These are phyloP conservation scores for Actinomortierella wolfii DNA, from an alignment of 371 early-diverging fungal genomes.

Conservation along the genomic window DNA sequence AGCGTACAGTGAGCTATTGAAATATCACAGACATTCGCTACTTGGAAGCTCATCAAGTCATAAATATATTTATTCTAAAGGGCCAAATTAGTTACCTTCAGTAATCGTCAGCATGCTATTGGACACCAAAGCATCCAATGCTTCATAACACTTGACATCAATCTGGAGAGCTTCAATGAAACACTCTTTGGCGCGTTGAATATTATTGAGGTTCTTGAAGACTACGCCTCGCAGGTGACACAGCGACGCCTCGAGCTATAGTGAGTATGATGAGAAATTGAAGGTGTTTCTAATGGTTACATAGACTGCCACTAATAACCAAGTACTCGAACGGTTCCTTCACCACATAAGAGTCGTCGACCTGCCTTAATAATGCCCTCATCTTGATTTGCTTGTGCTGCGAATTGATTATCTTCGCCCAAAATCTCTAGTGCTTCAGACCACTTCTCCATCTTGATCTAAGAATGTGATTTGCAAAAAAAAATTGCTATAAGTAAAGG, in stretches of 20 bases:
- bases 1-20: too few relatives aligned
- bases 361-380: conserved; percentile 33
- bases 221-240: conserved; percentile 68
- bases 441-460: conserved; percentile 65
- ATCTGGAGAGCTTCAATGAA: conserved; percentile 66
- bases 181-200: conserved; percentile 59
- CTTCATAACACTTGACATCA: conserved; percentile 76
- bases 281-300: background rate
- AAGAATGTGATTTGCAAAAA: background rate
- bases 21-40: background rate
- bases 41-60: background rate
- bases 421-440: conserved; percentile 63
- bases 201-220: conserved; percentile 56
- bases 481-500: conserved; percentile 10
- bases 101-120: conserved; percentile 64
- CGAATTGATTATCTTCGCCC: conserved; percentile 61
- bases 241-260: conserved; percentile 66
- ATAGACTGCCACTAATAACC: background rate
- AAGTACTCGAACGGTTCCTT: background rate
- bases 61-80: background rate
- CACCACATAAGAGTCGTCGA: conserved; percentile 27
- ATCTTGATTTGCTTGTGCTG: conserved; percentile 24
- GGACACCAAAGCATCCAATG: conserved; percentile 61
- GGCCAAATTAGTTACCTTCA: conserved; percentile 52
- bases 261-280: background rate